A percentile compares a stretch with the other conserved stretches of the same genome.
phyloP scores from a whole-genome alignment of 345 rosid genomes.

The Alliaria petiolata region DNA sequence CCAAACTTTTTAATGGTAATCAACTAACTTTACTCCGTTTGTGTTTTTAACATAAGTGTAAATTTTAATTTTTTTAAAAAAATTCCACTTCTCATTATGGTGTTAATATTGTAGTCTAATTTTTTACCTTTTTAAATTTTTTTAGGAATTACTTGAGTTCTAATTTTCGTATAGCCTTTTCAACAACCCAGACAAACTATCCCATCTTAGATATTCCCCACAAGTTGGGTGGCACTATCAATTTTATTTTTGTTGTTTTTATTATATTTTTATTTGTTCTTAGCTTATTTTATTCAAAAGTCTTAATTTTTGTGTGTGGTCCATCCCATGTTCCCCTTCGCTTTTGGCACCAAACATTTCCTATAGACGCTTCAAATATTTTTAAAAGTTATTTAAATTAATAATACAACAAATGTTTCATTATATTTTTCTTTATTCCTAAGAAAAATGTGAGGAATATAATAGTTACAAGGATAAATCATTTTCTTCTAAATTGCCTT shows the following conservation, averaged over 20 bases:
- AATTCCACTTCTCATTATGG: neutral
- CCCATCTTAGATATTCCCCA: conserved; percentile 59
- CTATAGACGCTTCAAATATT: conserved; percentile 35
- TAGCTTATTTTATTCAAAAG: conserved; percentile 24
- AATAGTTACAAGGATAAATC: conserved; percentile 22
- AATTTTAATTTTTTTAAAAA: neutral
- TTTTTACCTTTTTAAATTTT: too few species aligned
- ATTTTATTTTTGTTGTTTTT: conserved; percentile 31
- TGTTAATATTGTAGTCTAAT: neutral
- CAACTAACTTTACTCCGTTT: neutral
- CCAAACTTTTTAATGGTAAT: neutral
- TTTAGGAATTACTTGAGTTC: neutral
- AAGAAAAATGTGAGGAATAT: conserved; percentile 4
- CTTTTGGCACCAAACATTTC: conserved; percentile 41
- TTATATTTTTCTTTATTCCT: neutral
- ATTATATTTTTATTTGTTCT: conserved; percentile 40
- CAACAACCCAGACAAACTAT: conserved; percentile 54
- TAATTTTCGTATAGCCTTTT: neutral
- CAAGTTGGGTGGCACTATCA: conserved; percentile 63
- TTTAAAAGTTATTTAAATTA: neutral
- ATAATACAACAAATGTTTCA: conserved; percentile 10
- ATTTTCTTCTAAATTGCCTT: conserved; percentile 8
- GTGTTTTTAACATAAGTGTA: neutral
- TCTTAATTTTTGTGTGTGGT: conserved; percentile 40
- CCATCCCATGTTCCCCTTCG: conserved; percentile 53